These are phyloP conservation scores for Hypoxylon sp. DNA, from an alignment of 2,329 filamentous ascomycete species.

Conservation along the genomic window DNA sequence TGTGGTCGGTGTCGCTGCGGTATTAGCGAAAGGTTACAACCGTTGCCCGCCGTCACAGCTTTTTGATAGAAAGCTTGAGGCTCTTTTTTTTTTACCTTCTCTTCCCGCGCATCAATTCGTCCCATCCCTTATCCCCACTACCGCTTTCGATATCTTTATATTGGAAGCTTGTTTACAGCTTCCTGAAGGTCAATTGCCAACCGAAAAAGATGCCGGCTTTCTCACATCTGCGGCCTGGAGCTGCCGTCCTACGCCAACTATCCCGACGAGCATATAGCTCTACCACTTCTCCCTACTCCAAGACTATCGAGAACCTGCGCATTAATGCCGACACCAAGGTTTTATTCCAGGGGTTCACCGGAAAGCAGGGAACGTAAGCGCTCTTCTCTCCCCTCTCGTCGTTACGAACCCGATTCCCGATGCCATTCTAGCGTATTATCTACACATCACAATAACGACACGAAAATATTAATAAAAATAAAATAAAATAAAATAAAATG, in stretches of 20 bases:
- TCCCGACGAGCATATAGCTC: constrained; percentile 81
- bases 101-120: constrained; percentile 19
- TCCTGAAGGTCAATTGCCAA: constrained; percentile 38
- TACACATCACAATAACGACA: constrained; percentile 7
- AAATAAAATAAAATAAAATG: background rate
- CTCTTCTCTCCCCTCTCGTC: background rate
- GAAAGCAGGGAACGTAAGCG: constrained; percentile 90
- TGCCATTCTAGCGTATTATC: background rate
- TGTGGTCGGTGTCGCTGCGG: constrained; percentile 27
- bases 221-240: constrained; percentile 74
- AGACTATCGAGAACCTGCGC: constrained; percentile 86
- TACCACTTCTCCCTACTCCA: constrained; percentile 74
- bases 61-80: constrained; percentile 34
- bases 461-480: background rate
- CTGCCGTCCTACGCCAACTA: constrained; percentile 73
- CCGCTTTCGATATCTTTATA: constrained; percentile 20
- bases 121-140: background rate
- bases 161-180: constrained; percentile 30
- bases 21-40: constrained; percentile 25
- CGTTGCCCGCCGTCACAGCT: constrained; percentile 2
- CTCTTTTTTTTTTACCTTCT: constrained; percentile 24
- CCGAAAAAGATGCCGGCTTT: constrained; percentile 84
- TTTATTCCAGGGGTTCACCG: constrained; percentile 96
- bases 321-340: constrained; percentile 95
- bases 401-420: constrained; percentile 45